Conservation (phyloP, 768 basidiomycete genomes). For the Agaricus blazei region DNA sequence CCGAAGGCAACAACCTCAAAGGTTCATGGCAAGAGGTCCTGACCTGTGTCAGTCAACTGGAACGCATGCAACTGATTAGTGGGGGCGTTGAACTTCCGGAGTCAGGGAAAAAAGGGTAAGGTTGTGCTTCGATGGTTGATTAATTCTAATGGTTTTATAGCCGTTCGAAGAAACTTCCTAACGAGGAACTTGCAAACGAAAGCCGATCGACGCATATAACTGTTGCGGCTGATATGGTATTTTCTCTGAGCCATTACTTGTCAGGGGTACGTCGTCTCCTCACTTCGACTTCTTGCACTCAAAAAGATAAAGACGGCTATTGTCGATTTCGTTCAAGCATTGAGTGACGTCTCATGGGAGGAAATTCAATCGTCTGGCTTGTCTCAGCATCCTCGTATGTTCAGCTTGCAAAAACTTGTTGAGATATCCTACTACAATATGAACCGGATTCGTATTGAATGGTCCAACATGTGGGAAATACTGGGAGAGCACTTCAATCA, state of each 20-base stretch:
- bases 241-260: slow-evolving; percentile 90
- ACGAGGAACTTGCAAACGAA: slow-evolving; percentile 94
- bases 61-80: slow-evolving; percentile 97
- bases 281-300: not conserved
- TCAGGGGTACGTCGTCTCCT: slow-evolving; percentile 70
- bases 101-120: slow-evolving; percentile 74
- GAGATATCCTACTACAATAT: slow-evolving; percentile 99
- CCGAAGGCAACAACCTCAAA: slow-evolving; percentile 95
- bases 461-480: slow-evolving; percentile 98
- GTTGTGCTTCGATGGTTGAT: slow-evolving; percentile 6
- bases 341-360: slow-evolving; percentile 98
- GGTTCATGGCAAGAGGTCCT: slow-evolving; percentile 95
- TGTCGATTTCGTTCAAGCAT: slow-evolving; percentile 93
- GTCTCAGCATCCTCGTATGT: slow-evolving; percentile 90
- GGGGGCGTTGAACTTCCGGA: slow-evolving; percentile 85
- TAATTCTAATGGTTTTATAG: slow-evolving; percentile 18
- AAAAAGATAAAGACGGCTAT: slow-evolving; percentile 72
- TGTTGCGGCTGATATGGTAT: slow-evolving; percentile 98
- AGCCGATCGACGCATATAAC: slow-evolving; percentile 97
- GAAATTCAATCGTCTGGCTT: slow-evolving; percentile 97
- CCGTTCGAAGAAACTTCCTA: slow-evolving; percentile 59
- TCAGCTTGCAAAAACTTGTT: slow-evolving; percentile 96
- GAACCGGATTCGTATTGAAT: slow-evolving; percentile 95
- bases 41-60: slow-evolving; percentile 95
- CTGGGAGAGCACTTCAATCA: slow-evolving; percentile 98